Percentiles rank a stretch among this genome's conserved stretches.
These are phyloP conservation scores for Moesziomyces sp. DNA, from an alignment of 1,284 basidiomycete species.

Conservation along the genomic window DNA sequence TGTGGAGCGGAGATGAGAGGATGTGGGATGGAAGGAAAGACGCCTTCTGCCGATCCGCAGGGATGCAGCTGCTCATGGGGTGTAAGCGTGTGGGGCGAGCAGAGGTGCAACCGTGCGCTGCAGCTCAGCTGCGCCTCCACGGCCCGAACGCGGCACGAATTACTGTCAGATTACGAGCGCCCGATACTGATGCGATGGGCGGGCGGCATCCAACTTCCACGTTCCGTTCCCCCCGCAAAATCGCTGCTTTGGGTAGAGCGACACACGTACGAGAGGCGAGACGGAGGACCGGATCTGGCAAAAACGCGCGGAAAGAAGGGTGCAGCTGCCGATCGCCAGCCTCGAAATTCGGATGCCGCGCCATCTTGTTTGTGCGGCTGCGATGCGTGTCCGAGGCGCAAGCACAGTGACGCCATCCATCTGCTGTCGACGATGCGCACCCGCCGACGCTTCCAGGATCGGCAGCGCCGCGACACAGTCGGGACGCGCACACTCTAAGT, in stretches of 20 bases:
- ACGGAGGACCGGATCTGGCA: neutral
- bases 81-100: too few species aligned
- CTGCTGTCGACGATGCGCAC: slow-evolving; percentile 15
- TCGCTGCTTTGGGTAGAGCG: too few species aligned
- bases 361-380: too few species aligned
- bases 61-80: too few species aligned
- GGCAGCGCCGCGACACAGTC: neutral
- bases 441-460: slow-evolving; percentile 15
- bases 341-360: neutral
- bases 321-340: slow-evolving; percentile 19
- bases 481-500: too few species aligned
- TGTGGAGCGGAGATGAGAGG: neutral
- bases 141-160: neutral
- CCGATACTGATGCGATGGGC: too few species aligned
- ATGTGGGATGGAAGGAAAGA: neutral
- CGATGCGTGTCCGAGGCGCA: neutral
- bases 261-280: slow-evolving; percentile 7
- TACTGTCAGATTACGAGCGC: neutral
- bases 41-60: neutral
- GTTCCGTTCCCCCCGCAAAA: neutral
- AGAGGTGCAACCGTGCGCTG: neutral
- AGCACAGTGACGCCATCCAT: slow-evolving; percentile 24
- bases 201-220: neutral
- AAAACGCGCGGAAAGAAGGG: neutral
- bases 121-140: neutral